Evolutionary conservation across 768 basidiomycete species (phyloP).

Genomic region (Lanmaoa rubissima): DNA sequence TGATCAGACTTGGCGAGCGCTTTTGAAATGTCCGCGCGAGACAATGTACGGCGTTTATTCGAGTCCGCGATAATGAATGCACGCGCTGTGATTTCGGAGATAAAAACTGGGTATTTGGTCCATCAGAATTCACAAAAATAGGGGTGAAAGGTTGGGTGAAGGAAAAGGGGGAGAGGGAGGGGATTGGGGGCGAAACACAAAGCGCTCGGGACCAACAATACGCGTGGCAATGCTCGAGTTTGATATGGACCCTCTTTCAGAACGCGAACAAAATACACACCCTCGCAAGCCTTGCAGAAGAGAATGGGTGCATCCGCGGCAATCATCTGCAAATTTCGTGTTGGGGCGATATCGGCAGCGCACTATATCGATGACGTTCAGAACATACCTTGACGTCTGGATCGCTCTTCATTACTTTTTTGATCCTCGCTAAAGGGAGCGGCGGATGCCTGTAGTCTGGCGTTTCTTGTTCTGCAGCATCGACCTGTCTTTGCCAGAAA

Average conservation of each 20-base stretch:
- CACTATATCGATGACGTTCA: not conserved
- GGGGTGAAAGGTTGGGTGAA: no score
- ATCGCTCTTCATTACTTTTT: constrained; percentile 99
- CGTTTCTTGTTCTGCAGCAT: constrained; percentile 82
- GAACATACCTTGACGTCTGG: constrained; percentile 86
- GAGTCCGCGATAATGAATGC: constrained; percentile 95
- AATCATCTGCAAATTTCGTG: constrained; percentile 70
- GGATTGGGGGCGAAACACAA: no score
- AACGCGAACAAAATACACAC: constrained; percentile 49
- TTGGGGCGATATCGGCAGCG: not conserved
- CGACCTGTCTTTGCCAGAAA: constrained; percentile 90
- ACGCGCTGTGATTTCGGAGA: constrained; percentile 92
- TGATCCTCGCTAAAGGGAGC: constrained; percentile 91
- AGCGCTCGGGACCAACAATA: not conserved
- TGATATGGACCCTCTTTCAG: not conserved
- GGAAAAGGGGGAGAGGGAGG: no score
- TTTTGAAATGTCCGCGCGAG: constrained; percentile 90
- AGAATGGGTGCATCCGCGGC: constrained; percentile 96
- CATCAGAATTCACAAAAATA: not conserved
- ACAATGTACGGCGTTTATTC: constrained; percentile 93
- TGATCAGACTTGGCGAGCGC: constrained; percentile 92
- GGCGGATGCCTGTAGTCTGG: constrained; percentile 87
- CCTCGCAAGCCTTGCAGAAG: constrained; percentile 98
- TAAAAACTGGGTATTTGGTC: constrained; percentile 66
- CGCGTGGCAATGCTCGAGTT: constrained; percentile 3